Evolutionary conservation across 148 eudicot species (phyloP).

Genomic region (Tetragonia tetragonoides): DNA sequence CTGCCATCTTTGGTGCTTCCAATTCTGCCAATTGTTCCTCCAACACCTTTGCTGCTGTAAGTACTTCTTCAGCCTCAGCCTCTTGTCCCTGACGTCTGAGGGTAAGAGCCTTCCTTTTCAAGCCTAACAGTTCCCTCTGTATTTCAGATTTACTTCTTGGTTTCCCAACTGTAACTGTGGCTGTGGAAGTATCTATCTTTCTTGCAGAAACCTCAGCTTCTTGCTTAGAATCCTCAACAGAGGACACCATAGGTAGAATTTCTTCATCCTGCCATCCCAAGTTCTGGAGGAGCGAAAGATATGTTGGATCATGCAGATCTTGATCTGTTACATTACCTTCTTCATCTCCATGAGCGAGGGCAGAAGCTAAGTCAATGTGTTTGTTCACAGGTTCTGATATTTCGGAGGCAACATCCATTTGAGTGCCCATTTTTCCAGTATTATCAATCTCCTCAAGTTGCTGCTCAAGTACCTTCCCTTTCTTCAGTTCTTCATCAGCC

Average conservation of each 20-base stretch:
- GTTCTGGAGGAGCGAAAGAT: slow-evolving; percentile 63
- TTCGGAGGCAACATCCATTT: slow-evolving; percentile 21
- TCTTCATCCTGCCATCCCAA: slow-evolving; percentile 92
- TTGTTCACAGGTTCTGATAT: slow-evolving; percentile 14
- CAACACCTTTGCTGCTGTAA: slow-evolving; percentile 50
- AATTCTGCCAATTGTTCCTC: slow-evolving; percentile 73
- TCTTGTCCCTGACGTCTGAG: slow-evolving; percentile 81
- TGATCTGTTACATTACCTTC: slow-evolving; percentile 74
- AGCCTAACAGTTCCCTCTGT: slow-evolving; percentile 72
- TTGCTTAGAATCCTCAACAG: slow-evolving; percentile 27
- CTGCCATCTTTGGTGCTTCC: slow-evolving; percentile 52
- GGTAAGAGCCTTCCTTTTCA: slow-evolving; percentile 82
- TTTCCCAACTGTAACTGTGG: slow-evolving; percentile 16
- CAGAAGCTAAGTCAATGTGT: slow-evolving; percentile 31
- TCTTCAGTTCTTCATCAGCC: slow-evolving; percentile 82
- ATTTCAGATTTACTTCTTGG: slow-evolving; percentile 67
- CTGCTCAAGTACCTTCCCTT: slow-evolving; percentile 79
- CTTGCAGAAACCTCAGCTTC: slow-evolving; percentile 3
- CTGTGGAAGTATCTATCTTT: slow-evolving; percentile 20
- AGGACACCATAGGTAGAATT: slow-evolving; percentile 24
- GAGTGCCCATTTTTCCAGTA: slow-evolving; percentile 35
- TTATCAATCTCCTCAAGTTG: slow-evolving; percentile 79
- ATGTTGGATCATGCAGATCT: slow-evolving; percentile 79
- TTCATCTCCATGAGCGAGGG: slow-evolving; percentile 39
- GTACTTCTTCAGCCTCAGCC: slow-evolving; percentile 79